A percentile compares a stretch with the other conserved stretches of the same genome.
These are phyloP conservation scores for Penicillium hesseltinei DNA, from an alignment of 2,329 filamentous ascomycete genomes.

Conservation along the genomic window DNA sequence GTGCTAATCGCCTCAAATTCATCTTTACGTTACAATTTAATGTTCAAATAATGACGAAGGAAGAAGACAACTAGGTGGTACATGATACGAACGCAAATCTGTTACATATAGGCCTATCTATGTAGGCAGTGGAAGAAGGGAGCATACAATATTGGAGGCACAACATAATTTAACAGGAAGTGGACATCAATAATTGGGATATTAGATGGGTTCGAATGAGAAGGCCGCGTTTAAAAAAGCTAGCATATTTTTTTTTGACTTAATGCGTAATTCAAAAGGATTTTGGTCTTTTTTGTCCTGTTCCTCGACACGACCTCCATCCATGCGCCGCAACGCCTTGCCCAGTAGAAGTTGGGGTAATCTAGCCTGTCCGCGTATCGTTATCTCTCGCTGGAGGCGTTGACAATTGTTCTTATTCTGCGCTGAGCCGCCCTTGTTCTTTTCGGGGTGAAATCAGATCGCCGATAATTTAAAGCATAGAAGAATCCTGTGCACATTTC, in stretches of 20 bases:
- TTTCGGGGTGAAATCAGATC: slow-evolving; percentile 21
- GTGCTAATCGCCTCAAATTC: not conserved
- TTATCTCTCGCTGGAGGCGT: slow-evolving; percentile 19
- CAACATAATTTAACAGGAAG: not conserved
- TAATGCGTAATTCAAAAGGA: slow-evolving; percentile 20
- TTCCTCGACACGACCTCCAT: slow-evolving; percentile 34
- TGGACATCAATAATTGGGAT: not conserved
- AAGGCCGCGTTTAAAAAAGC: slow-evolving; percentile 9
- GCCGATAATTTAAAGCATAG: slow-evolving; percentile 24
- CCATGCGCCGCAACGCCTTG: slow-evolving; percentile 45
- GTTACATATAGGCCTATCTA: not conserved
- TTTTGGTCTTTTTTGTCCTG: slow-evolving; percentile 27
- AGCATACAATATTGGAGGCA: not conserved
- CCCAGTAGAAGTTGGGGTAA: slow-evolving; percentile 34
- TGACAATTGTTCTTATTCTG: slow-evolving; percentile 9
- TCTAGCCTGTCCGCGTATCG: slow-evolving; percentile 26
- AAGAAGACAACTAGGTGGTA: fast-evolving
- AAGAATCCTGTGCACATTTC: slow-evolving; percentile 20
- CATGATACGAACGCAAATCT: not conserved
- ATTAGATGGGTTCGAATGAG: not conserved
- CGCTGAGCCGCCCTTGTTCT: slow-evolving; percentile 11
- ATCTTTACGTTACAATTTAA: not conserved
- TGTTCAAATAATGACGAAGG: fast-evolving
- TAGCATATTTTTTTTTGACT: slow-evolving; percentile 20
- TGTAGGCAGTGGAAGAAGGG: not conserved